phyloP scores from a whole-genome alignment of 805 yeast species.

The Candida awuae region DNA sequence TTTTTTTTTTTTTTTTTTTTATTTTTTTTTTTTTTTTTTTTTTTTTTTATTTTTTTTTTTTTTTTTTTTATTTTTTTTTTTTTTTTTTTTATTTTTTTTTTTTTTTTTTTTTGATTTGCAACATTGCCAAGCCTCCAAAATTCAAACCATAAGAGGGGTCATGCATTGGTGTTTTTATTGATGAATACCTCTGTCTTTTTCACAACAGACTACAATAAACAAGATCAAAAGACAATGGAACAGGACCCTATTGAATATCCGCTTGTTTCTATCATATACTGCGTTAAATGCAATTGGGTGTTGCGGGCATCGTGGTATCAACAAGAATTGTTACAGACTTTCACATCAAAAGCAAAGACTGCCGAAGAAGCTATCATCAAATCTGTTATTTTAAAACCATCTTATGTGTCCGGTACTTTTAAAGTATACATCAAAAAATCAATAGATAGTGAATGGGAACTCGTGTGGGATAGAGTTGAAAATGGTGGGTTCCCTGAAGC shows the following conservation, averaged over 20 bases:
- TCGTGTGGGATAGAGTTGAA: constrained; percentile 53
- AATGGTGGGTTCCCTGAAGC: constrained; percentile 84
- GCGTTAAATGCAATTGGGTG: constrained; percentile 84
- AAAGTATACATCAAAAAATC: constrained; percentile 41
- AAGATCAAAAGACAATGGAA: constrained; percentile 4
- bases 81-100: too few relatives aligned
- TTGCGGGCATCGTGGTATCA: constrained; percentile 81
- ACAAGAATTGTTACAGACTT: constrained; percentile 81
- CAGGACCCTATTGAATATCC: constrained; percentile 35
- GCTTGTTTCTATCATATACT: constrained; percentile 59
- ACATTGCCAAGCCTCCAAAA: too few relatives aligned
- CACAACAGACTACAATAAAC: background rate
- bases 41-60: too few relatives aligned
- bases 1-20: too few relatives aligned
- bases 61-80: too few relatives aligned
- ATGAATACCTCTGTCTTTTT: background rate
- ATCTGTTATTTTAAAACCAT: constrained; percentile 45
- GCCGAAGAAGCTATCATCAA: constrained; percentile 33
- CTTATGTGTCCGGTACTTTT: constrained; percentile 47
- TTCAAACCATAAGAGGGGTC: too few relatives aligned
- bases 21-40: too few relatives aligned
- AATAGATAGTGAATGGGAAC: constrained; percentile 24
- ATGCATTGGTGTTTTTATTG: background rate
- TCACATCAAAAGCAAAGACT: constrained; percentile 27
- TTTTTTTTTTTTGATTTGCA: too few relatives aligned